Base-by-base conservation (phyloP, 257 asterid genomes). In the Vinca minor region DNA sequence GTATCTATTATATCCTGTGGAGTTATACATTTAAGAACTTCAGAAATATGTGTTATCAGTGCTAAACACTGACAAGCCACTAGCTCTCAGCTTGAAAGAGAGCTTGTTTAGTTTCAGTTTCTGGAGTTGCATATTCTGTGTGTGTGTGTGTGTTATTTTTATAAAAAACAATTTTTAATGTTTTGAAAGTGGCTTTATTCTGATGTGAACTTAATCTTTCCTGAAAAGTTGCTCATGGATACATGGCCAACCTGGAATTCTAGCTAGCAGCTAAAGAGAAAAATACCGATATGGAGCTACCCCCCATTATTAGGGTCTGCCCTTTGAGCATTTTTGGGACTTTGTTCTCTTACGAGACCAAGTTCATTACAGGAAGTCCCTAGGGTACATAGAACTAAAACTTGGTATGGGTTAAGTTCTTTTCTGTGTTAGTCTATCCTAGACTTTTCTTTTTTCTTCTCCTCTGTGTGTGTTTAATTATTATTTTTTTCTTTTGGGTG, bases 1-100 rank as follows among this genome's bases (percentile, higher is more conserved):
- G 41, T 45, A 65, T 72, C 67, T 47, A n/a, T 35, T 15, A 35
- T 56, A 15, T 65, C 8, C 25, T 58, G 47, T 47, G 8, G 11
- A 26, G 52, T 45, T 69, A 42, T 4, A 12, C 23, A 39, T 42
- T 48, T 18, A 35, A 32, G 45, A 39, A 54, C 36, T 44, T 34
- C 50, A 28, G 26, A 8, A 18, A 41, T 23, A 25, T 21, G 36
- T 35, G 17, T 32, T 46, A 20, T 1, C 7, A 4, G 8, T 42
- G 5, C 15, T 28, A 25, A 42, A 28, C 23, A 35, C 11, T 23
- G 31, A 23, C 8, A n/a, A 23, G 48, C 20, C 6, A n/a, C 29
- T 29, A 18, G 26, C 28, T 32, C 35, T 18, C 29, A n/a, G 11
- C 47, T 59, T 36, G 32, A 14, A 53, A 54, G 20, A 28, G 21